phyloP scores from a whole-genome alignment of 2,329 filamentous ascomycete genomes.

The Orbilia ellipsospora region DNA sequence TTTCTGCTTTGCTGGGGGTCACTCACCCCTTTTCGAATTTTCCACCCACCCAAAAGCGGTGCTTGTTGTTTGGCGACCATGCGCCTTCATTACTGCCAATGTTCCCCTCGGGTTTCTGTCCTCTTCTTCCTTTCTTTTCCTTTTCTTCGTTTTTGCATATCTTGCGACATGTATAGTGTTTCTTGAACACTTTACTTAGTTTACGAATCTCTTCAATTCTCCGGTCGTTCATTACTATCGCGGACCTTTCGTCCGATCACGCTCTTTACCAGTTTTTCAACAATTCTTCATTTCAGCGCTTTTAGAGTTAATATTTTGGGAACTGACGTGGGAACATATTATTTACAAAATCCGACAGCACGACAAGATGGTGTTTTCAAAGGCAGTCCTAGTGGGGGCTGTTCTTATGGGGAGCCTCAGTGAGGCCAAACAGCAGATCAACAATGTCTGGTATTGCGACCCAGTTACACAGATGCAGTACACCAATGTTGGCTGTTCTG shows the following conservation, averaged over 20 bases:
- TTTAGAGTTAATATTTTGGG: constrained; percentile 22
- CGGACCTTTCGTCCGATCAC: constrained; percentile 49
- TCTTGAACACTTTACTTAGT: constrained; percentile 39
- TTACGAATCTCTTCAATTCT: constrained; percentile 53
- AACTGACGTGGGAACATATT: constrained; percentile 27
- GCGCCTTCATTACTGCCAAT: constrained; percentile 54
- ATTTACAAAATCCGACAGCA: constrained; percentile 14
- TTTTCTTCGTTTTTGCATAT: constrained; percentile 31
- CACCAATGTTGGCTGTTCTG: constrained; percentile 44
- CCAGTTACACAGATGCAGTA: constrained; percentile 51
- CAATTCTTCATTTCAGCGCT: constrained; percentile 24
- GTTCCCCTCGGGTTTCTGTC: constrained; percentile 37
- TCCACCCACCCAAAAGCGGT: constrained; percentile 34
- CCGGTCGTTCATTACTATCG: constrained; percentile 46
- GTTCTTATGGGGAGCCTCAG: constrained; percentile 44
- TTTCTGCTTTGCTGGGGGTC: constrained; percentile 51
- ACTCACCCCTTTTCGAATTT: constrained; percentile 55
- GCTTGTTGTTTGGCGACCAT: constrained; percentile 33
- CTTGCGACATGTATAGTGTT: constrained; percentile 51
- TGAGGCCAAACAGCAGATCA: constrained; percentile 39
- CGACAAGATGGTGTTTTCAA: constrained; percentile 38
- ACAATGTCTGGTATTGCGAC: constrained; percentile 46
- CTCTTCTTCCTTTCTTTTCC: constrained; percentile 25
- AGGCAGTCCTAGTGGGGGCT: constrained; percentile 41
- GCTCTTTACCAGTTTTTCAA: constrained; percentile 38